Evolutionary conservation across 495 filamentous ascomycete genomes (phyloP).

Genomic region (Penicillium coprophilum): DNA sequence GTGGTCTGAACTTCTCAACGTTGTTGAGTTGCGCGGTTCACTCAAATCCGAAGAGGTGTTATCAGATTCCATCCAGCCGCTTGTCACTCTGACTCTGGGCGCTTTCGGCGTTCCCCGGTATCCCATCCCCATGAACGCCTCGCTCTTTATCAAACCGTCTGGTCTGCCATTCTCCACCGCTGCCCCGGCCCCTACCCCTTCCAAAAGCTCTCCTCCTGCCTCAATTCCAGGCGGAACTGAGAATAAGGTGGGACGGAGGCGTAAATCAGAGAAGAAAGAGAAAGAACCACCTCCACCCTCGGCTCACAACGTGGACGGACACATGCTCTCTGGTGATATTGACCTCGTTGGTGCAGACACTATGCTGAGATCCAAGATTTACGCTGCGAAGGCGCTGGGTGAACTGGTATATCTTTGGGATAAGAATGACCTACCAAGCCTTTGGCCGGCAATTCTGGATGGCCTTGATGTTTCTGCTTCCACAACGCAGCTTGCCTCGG

Average conservation of each 20-base stretch:
- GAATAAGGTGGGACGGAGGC: conserved; percentile 62
- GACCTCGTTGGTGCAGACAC: conserved; percentile 88
- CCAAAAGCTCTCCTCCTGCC: conserved; percentile 59
- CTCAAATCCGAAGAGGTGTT: conserved; percentile 66
- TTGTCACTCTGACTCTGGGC: conserved; percentile 78
- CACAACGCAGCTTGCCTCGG: conserved; percentile 78
- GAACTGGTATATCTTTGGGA: conserved; percentile 47
- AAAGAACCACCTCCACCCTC: conserved; percentile 66
- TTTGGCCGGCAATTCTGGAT: conserved; percentile 55
- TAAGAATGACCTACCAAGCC: conserved; percentile 39
- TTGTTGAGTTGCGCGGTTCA: conserved; percentile 57
- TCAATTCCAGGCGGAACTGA: conserved; percentile 22
- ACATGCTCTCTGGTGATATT: conserved; percentile 96
- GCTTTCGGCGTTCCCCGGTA: conserved; percentile 88
- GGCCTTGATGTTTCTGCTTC: conserved; percentile 69
- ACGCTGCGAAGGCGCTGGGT: conserved; percentile 80
- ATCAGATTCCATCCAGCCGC: conserved; percentile 61
- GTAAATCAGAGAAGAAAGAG: conserved; percentile 81
- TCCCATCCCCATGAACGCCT: conserved; percentile 84
- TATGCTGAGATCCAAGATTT: conserved; percentile 83
- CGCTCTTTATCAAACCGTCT: conserved; percentile 91
- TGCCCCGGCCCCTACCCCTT: conserved; percentile 45
- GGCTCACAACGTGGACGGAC: conserved; percentile 91
- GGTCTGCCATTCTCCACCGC: conserved; percentile 70
- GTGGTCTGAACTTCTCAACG: conserved; percentile 74